Evolutionary conservation across 2,329 filamentous ascomycete species (phyloP).

Genomic region (Chaetomiaceae sp.): DNA sequence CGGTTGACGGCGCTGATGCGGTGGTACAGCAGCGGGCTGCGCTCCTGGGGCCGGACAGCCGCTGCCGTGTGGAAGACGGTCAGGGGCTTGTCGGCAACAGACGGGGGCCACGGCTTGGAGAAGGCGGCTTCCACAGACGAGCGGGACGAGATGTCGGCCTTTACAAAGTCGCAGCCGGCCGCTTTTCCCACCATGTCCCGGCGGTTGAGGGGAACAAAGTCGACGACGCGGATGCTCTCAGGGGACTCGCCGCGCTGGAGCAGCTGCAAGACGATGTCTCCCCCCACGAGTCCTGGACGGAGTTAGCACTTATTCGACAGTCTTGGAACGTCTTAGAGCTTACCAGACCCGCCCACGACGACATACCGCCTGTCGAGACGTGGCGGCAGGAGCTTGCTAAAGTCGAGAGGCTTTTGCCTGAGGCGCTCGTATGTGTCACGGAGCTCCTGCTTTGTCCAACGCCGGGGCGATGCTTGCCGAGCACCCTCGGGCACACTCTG

Average conservation of each 20-base stretch:
- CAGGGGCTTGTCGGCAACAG: slow-evolving; percentile 41
- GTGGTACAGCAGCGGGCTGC: slow-evolving; percentile 41
- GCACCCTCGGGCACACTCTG: slow-evolving; percentile 35
- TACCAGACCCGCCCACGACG: slow-evolving; percentile 45
- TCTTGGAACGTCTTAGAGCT: slow-evolving; percentile 19
- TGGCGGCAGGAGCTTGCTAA: slow-evolving; percentile 36
- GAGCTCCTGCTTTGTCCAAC: slow-evolving; percentile 37
- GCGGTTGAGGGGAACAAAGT: slow-evolving; percentile 42
- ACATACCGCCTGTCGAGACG: slow-evolving; percentile 41
- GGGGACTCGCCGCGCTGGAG: slow-evolving; percentile 49
- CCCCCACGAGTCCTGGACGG: slow-evolving; percentile 48
- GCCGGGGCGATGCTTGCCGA: slow-evolving; percentile 30
- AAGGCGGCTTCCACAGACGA: slow-evolving; percentile 44
- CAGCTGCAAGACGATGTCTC: slow-evolving; percentile 51
- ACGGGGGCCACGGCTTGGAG: slow-evolving; percentile 41
- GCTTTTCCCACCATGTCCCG: slow-evolving; percentile 39
- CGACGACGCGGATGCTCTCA: slow-evolving; percentile 49
- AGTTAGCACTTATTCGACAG: slow-evolving; percentile 7
- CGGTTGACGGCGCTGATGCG: slow-evolving; percentile 48
- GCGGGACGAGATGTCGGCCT: slow-evolving; percentile 48
- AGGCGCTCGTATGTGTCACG: slow-evolving; percentile 34
- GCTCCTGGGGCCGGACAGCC: slow-evolving; percentile 48
- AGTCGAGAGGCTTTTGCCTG: slow-evolving; percentile 37
- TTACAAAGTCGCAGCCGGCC: slow-evolving; percentile 38
- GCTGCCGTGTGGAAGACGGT: slow-evolving; percentile 57